These are phyloP conservation scores for Pelargonium myrrhifolium DNA, from an alignment of 441 rosid genomes.

Conservation along the genomic window DNA sequence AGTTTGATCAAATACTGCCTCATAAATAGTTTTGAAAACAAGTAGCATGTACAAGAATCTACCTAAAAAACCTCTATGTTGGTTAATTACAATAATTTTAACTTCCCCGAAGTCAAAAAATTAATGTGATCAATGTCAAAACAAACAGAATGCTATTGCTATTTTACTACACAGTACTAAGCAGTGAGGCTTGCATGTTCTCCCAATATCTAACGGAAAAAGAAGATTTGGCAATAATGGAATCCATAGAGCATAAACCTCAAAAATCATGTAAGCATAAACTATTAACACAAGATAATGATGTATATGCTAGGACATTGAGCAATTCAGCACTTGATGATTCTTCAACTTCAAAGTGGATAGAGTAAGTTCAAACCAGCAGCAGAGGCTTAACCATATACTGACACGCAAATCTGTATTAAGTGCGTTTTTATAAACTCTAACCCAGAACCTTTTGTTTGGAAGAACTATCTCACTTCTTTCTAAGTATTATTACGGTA, in stretches of 20 bases:
- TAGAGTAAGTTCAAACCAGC: neutral
- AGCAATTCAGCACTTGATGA: neutral
- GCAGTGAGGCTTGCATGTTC: neutral
- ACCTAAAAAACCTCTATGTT: neutral
- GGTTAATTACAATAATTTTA: neutral
- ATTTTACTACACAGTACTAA: no score
- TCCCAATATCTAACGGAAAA: neutral
- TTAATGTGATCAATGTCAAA: constrained; percentile 2
- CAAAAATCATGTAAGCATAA: neutral
- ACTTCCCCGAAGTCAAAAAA: neutral
- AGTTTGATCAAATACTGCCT: neutral
- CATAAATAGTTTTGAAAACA: neutral
- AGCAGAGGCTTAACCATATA: neutral
- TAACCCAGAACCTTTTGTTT: neutral
- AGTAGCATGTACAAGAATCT: neutral
- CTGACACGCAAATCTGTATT: neutral
- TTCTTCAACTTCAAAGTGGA: constrained; percentile 1
- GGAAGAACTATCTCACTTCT: no score
- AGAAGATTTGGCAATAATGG: neutral
- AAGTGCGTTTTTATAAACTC: neutral
- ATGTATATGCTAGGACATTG: neutral
- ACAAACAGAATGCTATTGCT: neutral
- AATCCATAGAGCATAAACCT: neutral
- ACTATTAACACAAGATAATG: neutral
- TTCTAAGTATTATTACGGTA: neutral